Base-by-base conservation (phyloP, 2,329 filamentous ascomycete genomes). In the Saccharata proteae region DNA sequence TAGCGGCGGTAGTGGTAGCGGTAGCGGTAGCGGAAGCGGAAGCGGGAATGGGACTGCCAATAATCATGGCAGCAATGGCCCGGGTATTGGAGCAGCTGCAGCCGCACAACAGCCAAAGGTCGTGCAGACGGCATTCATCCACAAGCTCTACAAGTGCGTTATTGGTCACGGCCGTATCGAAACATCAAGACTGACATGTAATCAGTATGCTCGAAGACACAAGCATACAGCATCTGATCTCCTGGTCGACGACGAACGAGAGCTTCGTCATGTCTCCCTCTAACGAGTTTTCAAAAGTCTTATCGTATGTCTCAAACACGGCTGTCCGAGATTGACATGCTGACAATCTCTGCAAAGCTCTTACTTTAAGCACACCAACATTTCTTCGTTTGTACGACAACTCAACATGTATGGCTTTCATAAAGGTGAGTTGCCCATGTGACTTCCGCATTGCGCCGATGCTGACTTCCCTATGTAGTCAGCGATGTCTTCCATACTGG, bases 401-500 rank as follows among this genome's bases (percentile, higher is more conserved):
- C 62, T 98, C 30, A 98, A 98, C 54, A 98, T 98, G 90, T 98
- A 98, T 47, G 90, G 90, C 5, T 98, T 98, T 57, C 90, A 98
- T 55, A 98, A 98, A 80, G 86, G 86, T 92, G 57, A 18, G 41
- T 29, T 45, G 27, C 52, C 47, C 24, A 29, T 16, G 33, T 31
- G 19, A 18, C 4, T n/a, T 18, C 20, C 11, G 19, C 24, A 21
- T 10, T 17, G 7, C 18, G n/a, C 26, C 30, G 10, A 14, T 19
- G 24, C 34, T 38, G 18, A 38, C 13, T 9, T 13, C 26, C n/a
- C 30, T 31, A 19, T 36, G 23, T 47, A 94, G 90, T 96, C 47
- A 94, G 90, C 63, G 90, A 98, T 54, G 90, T 96, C 14, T 98
- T 96, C 52, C 88, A 96, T 55, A 93, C 85, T 4, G 85, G 84